These are phyloP conservation scores for Medicago lupulina DNA, from an alignment of 306 rosid species.

Conservation along the genomic window DNA sequence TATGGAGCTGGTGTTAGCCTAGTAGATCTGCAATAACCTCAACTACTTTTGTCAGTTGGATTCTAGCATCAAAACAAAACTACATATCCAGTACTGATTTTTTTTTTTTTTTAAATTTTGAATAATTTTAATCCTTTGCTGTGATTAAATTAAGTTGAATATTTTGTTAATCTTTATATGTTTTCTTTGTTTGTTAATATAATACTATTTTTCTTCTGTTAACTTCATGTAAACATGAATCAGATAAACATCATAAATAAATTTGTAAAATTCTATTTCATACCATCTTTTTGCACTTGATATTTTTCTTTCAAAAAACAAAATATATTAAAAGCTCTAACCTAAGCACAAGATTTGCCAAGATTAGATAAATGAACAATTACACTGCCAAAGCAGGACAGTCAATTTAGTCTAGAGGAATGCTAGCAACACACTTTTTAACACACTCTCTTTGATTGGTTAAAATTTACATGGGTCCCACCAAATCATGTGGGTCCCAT, in stretches of 20 bases:
- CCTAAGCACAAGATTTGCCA: no score
- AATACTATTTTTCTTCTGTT: background rate
- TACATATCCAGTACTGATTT: constrained; percentile 19
- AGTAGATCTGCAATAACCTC: background rate
- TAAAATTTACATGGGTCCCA: no score
- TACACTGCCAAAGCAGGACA: no score
- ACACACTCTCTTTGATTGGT: no score
- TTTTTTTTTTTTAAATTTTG: background rate
- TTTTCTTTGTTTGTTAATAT: background rate
- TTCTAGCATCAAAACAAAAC: constrained; percentile 12
- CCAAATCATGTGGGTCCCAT: no score
- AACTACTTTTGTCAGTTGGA: constrained; percentile 18
- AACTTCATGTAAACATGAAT: constrained; percentile 14
- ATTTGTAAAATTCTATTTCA: background rate
- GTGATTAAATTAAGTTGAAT: constrained; percentile 27
- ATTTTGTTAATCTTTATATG: constrained; percentile 6
- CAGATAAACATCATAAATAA: constrained; percentile 15
- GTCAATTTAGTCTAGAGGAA: no score
- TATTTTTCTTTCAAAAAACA: no score
- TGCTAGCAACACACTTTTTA: no score
- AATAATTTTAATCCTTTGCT: constrained; percentile 3
- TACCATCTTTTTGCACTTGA: no score
- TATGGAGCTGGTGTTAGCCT: background rate
- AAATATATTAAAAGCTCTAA: no score
- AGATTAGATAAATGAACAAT: no score